Conservation (phyloP, 179 eudicot species). For the Actinidia polygama region DNA sequence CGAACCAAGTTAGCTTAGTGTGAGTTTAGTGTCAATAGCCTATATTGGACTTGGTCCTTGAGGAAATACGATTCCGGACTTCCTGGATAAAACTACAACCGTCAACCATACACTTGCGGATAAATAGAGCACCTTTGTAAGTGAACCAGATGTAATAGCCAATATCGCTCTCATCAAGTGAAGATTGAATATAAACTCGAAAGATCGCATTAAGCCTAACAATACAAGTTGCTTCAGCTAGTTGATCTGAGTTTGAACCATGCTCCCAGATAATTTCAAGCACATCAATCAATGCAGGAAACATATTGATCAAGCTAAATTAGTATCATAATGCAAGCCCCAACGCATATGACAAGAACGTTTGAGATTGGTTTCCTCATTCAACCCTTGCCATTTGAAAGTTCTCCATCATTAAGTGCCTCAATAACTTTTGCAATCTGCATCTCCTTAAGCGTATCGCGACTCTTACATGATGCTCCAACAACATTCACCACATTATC, state of each 20-base stretch:
- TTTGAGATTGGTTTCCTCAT: background rate
- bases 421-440: too few species aligned
- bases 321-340: background rate
- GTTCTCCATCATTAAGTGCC: too few species aligned
- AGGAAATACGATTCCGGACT: too few species aligned
- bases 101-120: too few species aligned
- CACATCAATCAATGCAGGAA: background rate
- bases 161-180: background rate
- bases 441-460: too few species aligned
- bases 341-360: background rate
- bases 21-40: too few species aligned
- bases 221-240: background rate
- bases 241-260: background rate
- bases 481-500: background rate
- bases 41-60: too few species aligned
- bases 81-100: too few species aligned
- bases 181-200: background rate
- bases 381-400: too few species aligned
- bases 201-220: background rate
- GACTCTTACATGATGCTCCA: background rate
- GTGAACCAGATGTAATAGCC: background rate
- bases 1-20: too few species aligned
- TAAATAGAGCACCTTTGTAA: too few species aligned
- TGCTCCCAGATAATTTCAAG: background rate
- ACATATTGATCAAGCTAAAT: background rate